Evolutionary conservation across 768 basidiomycete species (phyloP).

Genomic region (Gloeophyllum trabeum): DNA sequence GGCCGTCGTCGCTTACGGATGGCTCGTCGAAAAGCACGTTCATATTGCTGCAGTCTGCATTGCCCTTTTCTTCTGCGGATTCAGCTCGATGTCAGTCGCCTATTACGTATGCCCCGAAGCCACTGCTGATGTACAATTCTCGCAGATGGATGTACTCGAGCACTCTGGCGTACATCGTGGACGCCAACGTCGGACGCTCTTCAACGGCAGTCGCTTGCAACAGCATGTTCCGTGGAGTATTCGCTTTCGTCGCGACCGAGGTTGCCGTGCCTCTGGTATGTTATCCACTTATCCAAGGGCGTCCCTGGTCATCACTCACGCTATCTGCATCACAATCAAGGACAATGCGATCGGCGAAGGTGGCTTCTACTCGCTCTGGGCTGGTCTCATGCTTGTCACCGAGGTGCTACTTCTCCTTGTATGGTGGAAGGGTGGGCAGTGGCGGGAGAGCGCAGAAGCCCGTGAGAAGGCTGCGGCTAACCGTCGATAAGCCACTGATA

Average conservation of each 20-base stretch:
- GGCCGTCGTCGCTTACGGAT: slow-evolving; percentile 58
- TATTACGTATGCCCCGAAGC: background rate
- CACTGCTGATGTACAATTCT: slow-evolving; percentile 1
- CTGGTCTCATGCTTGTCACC: slow-evolving; percentile 37
- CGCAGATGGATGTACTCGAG: slow-evolving; percentile 49
- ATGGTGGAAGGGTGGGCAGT: slow-evolving; percentile 41
- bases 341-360: slow-evolving; percentile 70
- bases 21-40: slow-evolving; percentile 55
- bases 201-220: slow-evolving; percentile 69
- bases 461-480: slow-evolving; percentile 19
- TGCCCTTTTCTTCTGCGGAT: slow-evolving; percentile 62
- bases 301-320: slow-evolving; percentile 9
- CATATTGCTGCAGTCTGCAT: slow-evolving; percentile 62
- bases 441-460: slow-evolving; percentile 42
- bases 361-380: slow-evolving; percentile 63
- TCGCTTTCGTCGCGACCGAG: slow-evolving; percentile 62
- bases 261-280: slow-evolving; percentile 62
- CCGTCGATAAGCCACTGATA: too few species aligned
- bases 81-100: slow-evolving; percentile 54
- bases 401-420: slow-evolving; percentile 51
- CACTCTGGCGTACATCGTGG: slow-evolving; percentile 77
- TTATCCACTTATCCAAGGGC: too few species aligned
- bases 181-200: slow-evolving; percentile 75
- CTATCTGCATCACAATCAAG: background rate
- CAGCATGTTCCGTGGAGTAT: slow-evolving; percentile 59